A percentile compares a stretch with the other conserved stretches of the same genome.
These are phyloP conservation scores for Ballota nigra DNA, from an alignment of 257 asterid species.

Conservation along the genomic window DNA sequence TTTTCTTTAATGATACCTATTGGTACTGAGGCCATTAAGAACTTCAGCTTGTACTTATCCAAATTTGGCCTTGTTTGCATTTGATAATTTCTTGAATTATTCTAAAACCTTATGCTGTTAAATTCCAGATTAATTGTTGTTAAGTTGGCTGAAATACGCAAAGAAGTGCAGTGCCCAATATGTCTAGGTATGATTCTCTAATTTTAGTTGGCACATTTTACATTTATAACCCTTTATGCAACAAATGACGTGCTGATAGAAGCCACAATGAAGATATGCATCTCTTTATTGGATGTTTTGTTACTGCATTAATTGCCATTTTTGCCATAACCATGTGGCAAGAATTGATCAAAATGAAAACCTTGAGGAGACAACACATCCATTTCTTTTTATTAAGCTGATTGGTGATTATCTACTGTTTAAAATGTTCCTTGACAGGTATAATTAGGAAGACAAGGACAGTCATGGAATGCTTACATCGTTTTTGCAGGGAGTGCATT, in stretches of 20 bases:
- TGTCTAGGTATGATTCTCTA: slow-evolving; percentile 64
- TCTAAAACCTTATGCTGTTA: slow-evolving; percentile 23
- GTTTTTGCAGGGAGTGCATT: slow-evolving; percentile 98
- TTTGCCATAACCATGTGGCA: slow-evolving; percentile 15
- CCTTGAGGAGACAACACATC: background rate
- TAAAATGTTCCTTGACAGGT: slow-evolving; percentile 46
- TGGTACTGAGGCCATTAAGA: slow-evolving; percentile 3
- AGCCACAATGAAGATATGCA: slow-evolving; percentile 12
- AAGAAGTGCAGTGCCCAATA: slow-evolving; percentile 99
- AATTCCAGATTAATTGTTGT: slow-evolving; percentile 59
- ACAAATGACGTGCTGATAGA: background rate
- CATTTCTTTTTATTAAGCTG: slow-evolving; percentile 8
- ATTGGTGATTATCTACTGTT: slow-evolving; percentile 18
- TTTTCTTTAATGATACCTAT: background rate
- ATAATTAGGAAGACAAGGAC: slow-evolving; percentile 98
- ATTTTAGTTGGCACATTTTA: slow-evolving; percentile 16
- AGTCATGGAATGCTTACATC: slow-evolving; percentile 99
- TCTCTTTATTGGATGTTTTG: slow-evolving; percentile 16
- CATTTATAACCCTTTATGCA: background rate
- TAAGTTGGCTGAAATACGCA: slow-evolving; percentile 85
- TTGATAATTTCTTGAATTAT: background rate
- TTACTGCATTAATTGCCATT: slow-evolving; percentile 14
- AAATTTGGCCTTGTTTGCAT: slow-evolving; percentile 17
- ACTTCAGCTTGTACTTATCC: slow-evolving; percentile 5
- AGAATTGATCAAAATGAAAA: background rate